phyloP scores from a whole-genome alignment of 2,329 filamentous ascomycete species.

The Colletotrichum coccodes region DNA sequence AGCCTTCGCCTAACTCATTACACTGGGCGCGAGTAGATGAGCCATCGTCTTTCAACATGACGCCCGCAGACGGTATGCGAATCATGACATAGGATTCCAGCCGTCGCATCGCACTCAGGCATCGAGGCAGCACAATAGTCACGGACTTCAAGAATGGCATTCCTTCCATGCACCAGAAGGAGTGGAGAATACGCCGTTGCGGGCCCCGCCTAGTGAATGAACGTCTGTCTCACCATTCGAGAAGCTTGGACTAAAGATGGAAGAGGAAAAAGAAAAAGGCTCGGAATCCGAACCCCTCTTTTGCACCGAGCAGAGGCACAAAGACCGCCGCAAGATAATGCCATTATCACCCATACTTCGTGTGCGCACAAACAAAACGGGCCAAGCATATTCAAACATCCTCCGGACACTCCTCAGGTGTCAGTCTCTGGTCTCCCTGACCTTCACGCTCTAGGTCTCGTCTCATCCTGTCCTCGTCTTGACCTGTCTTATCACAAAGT shows the following conservation, averaged over 20 bases:
- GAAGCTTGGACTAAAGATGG: slow-evolving; percentile 25
- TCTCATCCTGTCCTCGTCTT: slow-evolving; percentile 5
- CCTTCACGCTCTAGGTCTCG: background rate
- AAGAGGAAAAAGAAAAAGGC: background rate
- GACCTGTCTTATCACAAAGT: background rate
- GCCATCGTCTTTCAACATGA: background rate
- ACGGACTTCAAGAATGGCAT: background rate
- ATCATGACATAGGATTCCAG: background rate
- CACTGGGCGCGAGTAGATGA: background rate
- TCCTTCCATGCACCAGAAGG: background rate
- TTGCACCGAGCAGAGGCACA: background rate
- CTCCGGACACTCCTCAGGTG: background rate
- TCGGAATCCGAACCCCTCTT: slow-evolving; percentile 11
- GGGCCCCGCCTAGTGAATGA: background rate
- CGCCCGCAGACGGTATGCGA: background rate
- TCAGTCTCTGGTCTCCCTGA: background rate
- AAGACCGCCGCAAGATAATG: slow-evolving; percentile 19
- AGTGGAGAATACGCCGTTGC: slow-evolving; percentile 7
- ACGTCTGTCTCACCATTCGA: slow-evolving; percentile 28
- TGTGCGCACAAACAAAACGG: background rate
- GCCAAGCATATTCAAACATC: slow-evolving; percentile 1
- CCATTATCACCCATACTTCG: slow-evolving; percentile 8
- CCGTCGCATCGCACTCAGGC: background rate
- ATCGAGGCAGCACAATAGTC: background rate
- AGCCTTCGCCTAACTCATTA: background rate